Evolutionary conservation across 352 stramenopile species (phyloP).

Genomic region (Plasmopara viticola): DNA sequence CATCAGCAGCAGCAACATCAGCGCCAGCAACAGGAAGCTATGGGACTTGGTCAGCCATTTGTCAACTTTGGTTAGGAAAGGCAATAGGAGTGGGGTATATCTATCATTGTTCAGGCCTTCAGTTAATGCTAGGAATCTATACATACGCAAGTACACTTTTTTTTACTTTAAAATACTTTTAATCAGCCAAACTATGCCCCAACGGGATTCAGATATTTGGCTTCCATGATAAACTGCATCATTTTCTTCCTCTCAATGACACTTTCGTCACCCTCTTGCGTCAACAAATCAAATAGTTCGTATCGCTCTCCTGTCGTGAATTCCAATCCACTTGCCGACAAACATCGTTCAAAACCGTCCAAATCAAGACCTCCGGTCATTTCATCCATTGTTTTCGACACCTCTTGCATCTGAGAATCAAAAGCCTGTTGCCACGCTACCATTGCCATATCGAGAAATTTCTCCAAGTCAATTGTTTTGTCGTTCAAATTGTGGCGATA

Average conservation of each 20-base stretch:
- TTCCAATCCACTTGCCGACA: conserved; percentile 33
- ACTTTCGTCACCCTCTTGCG: conserved; percentile 28
- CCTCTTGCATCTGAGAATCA: conserved; percentile 22
- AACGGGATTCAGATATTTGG: conserved; percentile 17
- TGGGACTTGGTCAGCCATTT: conserved; percentile 69
- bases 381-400: conserved; percentile 19
- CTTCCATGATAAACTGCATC: conserved; percentile 28
- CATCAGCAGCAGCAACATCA: conserved; percentile 28
- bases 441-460: conserved; percentile 37
- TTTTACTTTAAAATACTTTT: conserved; percentile 1
- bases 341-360: conserved; percentile 31
- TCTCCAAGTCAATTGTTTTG: conserved; percentile 37
- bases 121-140: background rate
- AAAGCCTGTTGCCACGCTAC: conserved; percentile 37
- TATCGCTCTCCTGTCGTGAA: conserved; percentile 48
- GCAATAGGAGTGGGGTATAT: background rate
- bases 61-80: conserved; percentile 53
- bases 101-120: background rate
- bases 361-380: conserved; percentile 25
- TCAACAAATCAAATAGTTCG: conserved; percentile 51
- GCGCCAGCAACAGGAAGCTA: conserved; percentile 34
- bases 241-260: conserved; percentile 28
- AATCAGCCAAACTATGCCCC: background rate
- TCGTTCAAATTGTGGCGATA: conserved; percentile 35
- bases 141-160: background rate